Evolutionary conservation across 1,139 yeast genomes (phyloP).

Genomic region (Magnusiomyces suaveolens): DNA sequence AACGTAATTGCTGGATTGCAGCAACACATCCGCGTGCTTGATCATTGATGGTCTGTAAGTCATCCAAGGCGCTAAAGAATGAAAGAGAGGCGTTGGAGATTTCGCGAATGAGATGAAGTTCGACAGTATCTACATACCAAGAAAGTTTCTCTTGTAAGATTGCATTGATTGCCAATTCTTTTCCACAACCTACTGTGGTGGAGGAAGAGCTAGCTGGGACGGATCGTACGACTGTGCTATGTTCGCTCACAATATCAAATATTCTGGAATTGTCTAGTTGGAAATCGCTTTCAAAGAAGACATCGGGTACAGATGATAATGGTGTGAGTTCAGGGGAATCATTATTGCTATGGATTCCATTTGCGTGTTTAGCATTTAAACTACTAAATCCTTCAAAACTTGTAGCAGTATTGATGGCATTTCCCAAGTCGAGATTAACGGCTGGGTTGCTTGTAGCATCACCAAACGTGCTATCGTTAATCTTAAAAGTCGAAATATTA

Average conservation of each 20-base stretch:
- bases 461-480: background rate
- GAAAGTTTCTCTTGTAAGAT: slow-evolving; percentile 73
- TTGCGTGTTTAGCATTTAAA: too few relatives aligned
- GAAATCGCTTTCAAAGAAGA: slow-evolving; percentile 60
- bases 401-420: too few relatives aligned
- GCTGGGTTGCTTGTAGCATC: background rate
- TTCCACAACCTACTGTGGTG: slow-evolving; percentile 4
- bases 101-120: slow-evolving; percentile 67
- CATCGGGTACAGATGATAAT: slow-evolving; percentile 47
- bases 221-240: slow-evolving; percentile 32
- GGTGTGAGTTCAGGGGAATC: slow-evolving; percentile 21
- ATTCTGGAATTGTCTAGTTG: slow-evolving; percentile 81
- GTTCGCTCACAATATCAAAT: slow-evolving; percentile 63
- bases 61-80: slow-evolving; percentile 76
- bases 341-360: slow-evolving; percentile 1
- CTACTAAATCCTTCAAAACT: too few relatives aligned
- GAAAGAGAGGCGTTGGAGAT: slow-evolving; percentile 77
- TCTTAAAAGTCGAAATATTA: background rate
- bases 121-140: slow-evolving; percentile 76
- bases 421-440: too few relatives aligned
- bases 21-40: slow-evolving; percentile 47
- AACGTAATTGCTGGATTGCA: slow-evolving; percentile 40
- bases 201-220: slow-evolving; percentile 15
- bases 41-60: slow-evolving; percentile 52
- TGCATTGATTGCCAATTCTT: slow-evolving; percentile 39